Percentiles rank a stretch among this genome's conserved stretches.
These are phyloP conservation scores for Paxillus rubicundulus DNA, from an alignment of 768 basidiomycete species.

Conservation along the genomic window DNA sequence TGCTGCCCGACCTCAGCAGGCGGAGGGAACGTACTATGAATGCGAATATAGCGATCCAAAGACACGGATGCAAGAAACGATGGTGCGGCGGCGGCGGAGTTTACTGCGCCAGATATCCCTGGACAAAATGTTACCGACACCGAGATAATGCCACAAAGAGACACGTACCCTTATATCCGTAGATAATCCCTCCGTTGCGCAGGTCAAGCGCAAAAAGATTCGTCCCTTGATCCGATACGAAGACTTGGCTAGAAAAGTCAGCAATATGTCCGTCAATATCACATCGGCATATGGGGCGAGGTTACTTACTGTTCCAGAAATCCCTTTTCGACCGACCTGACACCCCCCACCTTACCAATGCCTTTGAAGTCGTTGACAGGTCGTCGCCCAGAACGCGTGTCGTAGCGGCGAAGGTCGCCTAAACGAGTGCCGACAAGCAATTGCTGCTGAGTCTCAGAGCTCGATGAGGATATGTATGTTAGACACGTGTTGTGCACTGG, in stretches of 20 bases:
- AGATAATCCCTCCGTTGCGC: conserved; percentile 61
- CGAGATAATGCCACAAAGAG: not conserved
- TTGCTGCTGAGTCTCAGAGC: conserved; percentile 39
- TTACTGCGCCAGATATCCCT: conserved; percentile 73
- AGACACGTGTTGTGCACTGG: conserved; percentile 75
- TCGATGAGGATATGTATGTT: conserved; percentile 48
- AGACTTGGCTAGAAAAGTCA: conserved; percentile 53
- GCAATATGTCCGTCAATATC: not conserved
- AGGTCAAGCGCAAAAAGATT: conserved; percentile 66
- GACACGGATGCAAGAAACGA: conserved; percentile 57
- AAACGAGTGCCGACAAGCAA: conserved; percentile 70
- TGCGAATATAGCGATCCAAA: conserved; percentile 66
- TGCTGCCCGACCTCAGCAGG: conserved; percentile 46
- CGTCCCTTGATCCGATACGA: conserved; percentile 63
- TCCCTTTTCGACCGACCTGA: conserved; percentile 59
- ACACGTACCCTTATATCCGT: conserved; percentile 62
- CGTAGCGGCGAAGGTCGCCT: conserved; percentile 75
- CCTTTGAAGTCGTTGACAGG: conserved; percentile 69
- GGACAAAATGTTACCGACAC: conserved; percentile 1
- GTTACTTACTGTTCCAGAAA: conserved; percentile 58
- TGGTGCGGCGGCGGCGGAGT: conserved; percentile 58
- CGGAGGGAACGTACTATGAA: conserved; percentile 61
- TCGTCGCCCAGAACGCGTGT: conserved; percentile 63
- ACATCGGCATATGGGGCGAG: not conserved
- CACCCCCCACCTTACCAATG: conserved; percentile 58